Evolutionary conservation across 345 rosid species (phyloP).

Genomic region (Turritis glabra): DNA sequence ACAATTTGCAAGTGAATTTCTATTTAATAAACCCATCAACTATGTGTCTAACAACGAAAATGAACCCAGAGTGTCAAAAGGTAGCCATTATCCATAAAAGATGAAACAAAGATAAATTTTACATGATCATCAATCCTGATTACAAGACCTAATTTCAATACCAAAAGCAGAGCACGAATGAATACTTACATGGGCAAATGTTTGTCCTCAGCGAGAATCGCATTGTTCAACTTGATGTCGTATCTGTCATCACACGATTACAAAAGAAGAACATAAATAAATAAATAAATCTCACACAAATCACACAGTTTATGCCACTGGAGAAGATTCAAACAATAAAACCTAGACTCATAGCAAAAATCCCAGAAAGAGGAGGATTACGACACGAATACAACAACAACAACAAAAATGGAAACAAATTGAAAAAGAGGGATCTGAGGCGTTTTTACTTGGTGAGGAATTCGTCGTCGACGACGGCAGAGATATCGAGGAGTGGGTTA

Average conservation of each 20-base stretch:
- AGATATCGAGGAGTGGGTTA: conserved; percentile 91
- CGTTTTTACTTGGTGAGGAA: conserved; percentile 63
- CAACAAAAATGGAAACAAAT: background rate
- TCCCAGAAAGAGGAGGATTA: background rate
- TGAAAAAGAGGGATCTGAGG: background rate
- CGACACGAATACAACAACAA: background rate
- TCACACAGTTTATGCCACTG: background rate
- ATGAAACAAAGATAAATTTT: background rate
- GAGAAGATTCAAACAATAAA: background rate
- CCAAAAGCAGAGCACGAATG: background rate
- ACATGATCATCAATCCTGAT: background rate
- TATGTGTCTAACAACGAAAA: too few species aligned
- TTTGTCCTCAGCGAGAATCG: conserved; percentile 92
- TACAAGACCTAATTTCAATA: background rate
- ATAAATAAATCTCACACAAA: background rate
- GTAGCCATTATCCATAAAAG: background rate
- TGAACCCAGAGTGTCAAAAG: too few species aligned
- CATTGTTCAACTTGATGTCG: conserved; percentile 80
- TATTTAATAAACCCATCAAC: too few species aligned
- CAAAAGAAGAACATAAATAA: background rate
- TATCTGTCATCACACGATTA: conserved; percentile 51
- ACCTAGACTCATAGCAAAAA: background rate
- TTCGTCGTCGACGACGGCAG: conserved; percentile 81
- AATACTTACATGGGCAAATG: conserved; percentile 79
- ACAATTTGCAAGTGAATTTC: background rate